A percentile compares a stretch with the other conserved stretches of the same genome.
Conservation (phyloP, 495 filamentous ascomycete species). For the Darksidea phi region DNA sequence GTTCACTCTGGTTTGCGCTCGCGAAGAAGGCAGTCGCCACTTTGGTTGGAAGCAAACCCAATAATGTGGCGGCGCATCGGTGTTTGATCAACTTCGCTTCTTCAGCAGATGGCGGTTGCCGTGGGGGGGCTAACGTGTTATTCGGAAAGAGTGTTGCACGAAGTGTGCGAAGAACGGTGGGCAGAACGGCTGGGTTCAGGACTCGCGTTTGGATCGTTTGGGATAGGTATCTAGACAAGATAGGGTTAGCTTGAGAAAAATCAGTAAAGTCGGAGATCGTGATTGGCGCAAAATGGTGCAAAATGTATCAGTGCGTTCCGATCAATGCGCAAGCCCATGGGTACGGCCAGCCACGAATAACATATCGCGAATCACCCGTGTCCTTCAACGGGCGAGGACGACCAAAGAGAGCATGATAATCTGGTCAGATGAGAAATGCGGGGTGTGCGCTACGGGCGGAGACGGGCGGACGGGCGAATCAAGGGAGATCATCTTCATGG, state of each 20-base stretch:
- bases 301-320: constrained; percentile 24
- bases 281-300: constrained; percentile 27
- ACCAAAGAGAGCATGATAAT: constrained; percentile 3
- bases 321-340: constrained; percentile 15
- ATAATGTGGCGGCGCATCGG: constrained; percentile 54
- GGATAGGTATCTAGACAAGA: constrained; percentile 65
- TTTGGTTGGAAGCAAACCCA: constrained; percentile 51
- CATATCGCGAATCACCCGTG: constrained; percentile 1
- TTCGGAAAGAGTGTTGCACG: constrained; percentile 77
- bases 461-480: not conserved
- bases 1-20: constrained; percentile 47
- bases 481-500: not conserved
- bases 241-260: constrained; percentile 21
- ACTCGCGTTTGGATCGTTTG: constrained; percentile 64
- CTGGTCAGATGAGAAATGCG: constrained; percentile 3
- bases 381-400: not conserved
- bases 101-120: constrained; percentile 40
- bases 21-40: constrained; percentile 54
- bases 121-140: constrained; percentile 57
- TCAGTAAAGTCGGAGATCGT: not conserved
- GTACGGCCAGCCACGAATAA: constrained; percentile 23
- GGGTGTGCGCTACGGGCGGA: constrained; percentile 11
- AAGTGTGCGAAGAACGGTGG: constrained; percentile 68
- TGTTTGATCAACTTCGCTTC: constrained; percentile 55
- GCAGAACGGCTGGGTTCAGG: constrained; percentile 65